These are phyloP conservation scores for Fusarium secorum DNA, from an alignment of 2,329 filamentous ascomycete genomes.

Conservation along the genomic window DNA sequence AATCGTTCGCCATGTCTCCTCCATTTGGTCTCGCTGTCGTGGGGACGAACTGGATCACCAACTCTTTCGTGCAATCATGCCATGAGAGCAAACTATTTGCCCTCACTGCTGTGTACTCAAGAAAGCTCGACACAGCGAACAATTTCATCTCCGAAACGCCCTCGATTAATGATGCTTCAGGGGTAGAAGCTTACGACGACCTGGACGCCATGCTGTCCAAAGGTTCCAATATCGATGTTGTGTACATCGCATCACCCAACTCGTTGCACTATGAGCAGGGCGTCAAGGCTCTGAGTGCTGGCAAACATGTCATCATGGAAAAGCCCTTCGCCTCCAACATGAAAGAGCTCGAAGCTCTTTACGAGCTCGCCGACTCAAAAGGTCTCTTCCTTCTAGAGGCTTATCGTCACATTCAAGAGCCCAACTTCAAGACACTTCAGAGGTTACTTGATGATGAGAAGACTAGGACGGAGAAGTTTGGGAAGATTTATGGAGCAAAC, in stretches of 20 bases:
- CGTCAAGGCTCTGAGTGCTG: constrained; percentile 4
- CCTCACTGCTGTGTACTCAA: constrained; percentile 27
- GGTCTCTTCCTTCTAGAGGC: constrained; percentile 22
- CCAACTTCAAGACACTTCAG: constrained; percentile 30
- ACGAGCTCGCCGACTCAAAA: constrained; percentile 26
- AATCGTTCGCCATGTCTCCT: constrained; percentile 9
- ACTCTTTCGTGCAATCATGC: constrained; percentile 30
- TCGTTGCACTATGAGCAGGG: constrained; percentile 30
- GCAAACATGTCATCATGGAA: constrained; percentile 31
- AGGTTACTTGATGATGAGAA: constrained; percentile 24
- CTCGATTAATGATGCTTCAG: constrained; percentile 8
- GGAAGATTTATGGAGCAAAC: constrained; percentile 20
- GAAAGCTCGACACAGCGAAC: constrained; percentile 22
- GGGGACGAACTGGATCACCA: constrained; percentile 36
- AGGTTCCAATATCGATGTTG: constrained; percentile 1
- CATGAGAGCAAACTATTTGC: constrained; percentile 27
- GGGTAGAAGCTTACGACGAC: constrained; percentile 8
- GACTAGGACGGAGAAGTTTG: constrained; percentile 8
- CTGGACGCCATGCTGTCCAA: constrained; percentile 19
- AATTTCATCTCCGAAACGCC: constrained; percentile 25
- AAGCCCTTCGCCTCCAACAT: constrained; percentile 32
- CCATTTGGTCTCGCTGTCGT: constrained; percentile 29
- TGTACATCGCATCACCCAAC: constrained; percentile 35
- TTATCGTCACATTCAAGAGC: constrained; percentile 34
- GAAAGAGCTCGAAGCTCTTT: constrained; percentile 17